Percentiles rank a stretch among this genome's conserved stretches.
Conservation (phyloP, 306 rosid genomes). For the Hippophae rhamnoides region DNA sequence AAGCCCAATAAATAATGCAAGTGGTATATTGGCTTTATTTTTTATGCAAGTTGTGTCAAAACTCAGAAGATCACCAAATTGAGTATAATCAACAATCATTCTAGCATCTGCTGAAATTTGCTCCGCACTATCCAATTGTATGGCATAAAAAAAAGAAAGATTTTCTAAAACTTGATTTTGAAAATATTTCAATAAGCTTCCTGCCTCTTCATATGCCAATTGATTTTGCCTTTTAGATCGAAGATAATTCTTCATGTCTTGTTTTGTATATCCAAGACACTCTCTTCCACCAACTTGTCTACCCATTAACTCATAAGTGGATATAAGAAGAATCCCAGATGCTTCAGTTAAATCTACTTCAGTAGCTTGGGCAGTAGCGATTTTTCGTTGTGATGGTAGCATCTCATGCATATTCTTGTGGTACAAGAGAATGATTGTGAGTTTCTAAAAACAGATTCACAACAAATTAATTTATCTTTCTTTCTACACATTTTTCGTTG, state of each 20-base stretch:
- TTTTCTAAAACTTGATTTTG: background rate
- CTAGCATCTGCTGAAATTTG: background rate
- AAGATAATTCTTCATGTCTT: background rate
- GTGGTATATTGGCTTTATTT: background rate
- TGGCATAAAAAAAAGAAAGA: background rate
- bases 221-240: background rate
- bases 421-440: background rate
- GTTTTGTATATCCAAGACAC: background rate
- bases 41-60: background rate
- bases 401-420: background rate
- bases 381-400: background rate
- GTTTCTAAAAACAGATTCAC: background rate
- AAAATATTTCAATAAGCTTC: background rate
- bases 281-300: background rate
- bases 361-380: background rate
- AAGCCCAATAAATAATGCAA: background rate
- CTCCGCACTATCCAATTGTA: background rate
- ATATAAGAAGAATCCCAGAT: background rate
- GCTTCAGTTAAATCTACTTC: background rate
- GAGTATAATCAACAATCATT: background rate
- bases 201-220: background rate
- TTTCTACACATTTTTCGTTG: background rate
- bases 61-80: background rate
- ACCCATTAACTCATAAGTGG: background rate
- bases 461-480: too few species aligned